These are phyloP conservation scores for Lunularia cruciata DNA, from an alignment of 225 moss, liverwort and hornwort genomes.

Conservation along the genomic window DNA sequence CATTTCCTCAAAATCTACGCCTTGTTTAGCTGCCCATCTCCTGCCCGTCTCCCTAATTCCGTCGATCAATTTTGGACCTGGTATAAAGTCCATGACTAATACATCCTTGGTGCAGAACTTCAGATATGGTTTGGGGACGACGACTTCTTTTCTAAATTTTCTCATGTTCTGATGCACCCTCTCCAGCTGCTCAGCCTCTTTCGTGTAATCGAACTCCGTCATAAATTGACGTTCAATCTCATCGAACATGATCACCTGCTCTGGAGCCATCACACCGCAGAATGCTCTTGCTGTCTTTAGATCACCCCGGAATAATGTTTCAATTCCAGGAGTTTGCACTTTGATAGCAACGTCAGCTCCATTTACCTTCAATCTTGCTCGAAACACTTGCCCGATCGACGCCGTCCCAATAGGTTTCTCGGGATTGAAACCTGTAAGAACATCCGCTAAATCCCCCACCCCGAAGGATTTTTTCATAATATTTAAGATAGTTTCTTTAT, in stretches of 20 bases:
- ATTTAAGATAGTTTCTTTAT: conserved; percentile 4
- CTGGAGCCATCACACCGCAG: conserved; percentile 23
- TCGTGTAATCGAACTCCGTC: conserved; percentile 34
- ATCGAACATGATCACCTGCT: conserved; percentile 29
- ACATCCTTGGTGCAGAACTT: conserved; percentile 41
- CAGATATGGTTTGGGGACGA: conserved; percentile 29
- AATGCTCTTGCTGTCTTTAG: conserved; percentile 28
- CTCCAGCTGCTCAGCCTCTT: conserved; percentile 34
- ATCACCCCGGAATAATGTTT: conserved; percentile 25
- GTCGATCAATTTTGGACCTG: conserved; percentile 37
- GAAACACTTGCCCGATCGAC: conserved; percentile 36
- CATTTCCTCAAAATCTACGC: conserved; percentile 30
- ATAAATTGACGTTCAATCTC: conserved; percentile 35
- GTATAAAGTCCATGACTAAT: conserved; percentile 35
- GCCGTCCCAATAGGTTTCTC: conserved; percentile 19
- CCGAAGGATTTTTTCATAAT: conserved; percentile 25
- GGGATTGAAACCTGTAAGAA: conserved; percentile 17
- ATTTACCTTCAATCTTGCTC: conserved; percentile 28
- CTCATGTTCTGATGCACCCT: conserved; percentile 30
- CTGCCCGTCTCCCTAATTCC: conserved; percentile 36
- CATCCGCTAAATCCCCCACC: conserved; percentile 19
- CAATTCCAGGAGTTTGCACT: conserved; percentile 30
- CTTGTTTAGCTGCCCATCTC: conserved; percentile 30
- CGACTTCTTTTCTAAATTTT: conserved; percentile 23
- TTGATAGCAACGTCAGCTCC: conserved; percentile 26